Evolutionary conservation across 73 alveolate species (phyloP).

Genomic region (Stentor coeruleus): DNA sequence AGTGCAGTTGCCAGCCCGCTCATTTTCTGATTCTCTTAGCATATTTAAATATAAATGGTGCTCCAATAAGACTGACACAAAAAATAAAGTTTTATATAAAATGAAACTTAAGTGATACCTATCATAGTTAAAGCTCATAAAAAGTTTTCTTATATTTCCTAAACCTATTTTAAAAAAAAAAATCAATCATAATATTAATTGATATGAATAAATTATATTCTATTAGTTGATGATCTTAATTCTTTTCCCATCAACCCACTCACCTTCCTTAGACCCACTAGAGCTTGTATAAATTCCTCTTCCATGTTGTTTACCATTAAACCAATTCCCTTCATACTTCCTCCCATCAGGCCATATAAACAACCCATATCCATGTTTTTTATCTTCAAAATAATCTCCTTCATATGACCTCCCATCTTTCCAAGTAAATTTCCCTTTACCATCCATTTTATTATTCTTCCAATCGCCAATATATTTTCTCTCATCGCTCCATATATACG

Average conservation of each 20-base stretch:
- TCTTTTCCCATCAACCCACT: neutral
- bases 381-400: neutral
- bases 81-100: no score
- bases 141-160: no score
- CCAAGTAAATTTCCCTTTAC: neutral
- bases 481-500: neutral
- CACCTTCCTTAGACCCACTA: neutral
- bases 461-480: neutral
- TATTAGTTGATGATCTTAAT: no score
- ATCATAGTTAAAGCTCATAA: no score
- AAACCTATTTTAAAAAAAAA: no score
- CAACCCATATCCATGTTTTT: neutral
- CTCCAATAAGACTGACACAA: no score
- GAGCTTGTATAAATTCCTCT: neutral
- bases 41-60: no score
- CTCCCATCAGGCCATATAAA: constrained; percentile 4
- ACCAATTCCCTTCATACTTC: neutral
- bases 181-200: no score
- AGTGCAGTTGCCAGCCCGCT: no score
- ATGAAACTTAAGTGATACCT: no score
- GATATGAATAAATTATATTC: no score
- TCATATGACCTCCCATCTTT: neutral
- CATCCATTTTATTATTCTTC: neutral
- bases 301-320: neutral
- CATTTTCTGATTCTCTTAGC: no score